These are phyloP conservation scores for Lobosporangium transversale DNA, from an alignment of 192 early-diverging fungal genomes.

Conservation along the genomic window DNA sequence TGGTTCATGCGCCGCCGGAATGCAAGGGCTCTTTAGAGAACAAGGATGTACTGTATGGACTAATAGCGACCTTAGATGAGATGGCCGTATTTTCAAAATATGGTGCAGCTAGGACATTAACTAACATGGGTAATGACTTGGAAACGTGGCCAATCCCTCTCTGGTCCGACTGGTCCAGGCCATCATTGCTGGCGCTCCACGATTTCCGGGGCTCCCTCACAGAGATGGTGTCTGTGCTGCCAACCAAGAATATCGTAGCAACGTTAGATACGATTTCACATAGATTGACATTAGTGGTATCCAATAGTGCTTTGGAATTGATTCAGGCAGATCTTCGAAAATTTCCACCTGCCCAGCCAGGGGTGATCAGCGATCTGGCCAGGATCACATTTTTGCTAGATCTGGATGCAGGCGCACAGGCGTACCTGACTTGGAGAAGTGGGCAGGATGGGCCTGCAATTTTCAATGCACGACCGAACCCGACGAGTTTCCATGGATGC, in stretches of 20 bases:
- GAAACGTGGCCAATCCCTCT: constrained; percentile 48
- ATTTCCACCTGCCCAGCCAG: constrained; percentile 32
- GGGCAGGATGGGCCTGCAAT: constrained; percentile 39
- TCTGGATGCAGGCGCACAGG: constrained; percentile 47
- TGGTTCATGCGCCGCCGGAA: constrained; percentile 43
- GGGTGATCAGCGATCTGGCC: constrained; percentile 17
- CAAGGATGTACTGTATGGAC: constrained; percentile 47
- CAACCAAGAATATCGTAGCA: constrained; percentile 47
- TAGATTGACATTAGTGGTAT: constrained; percentile 38
- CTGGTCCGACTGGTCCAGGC: constrained; percentile 50
- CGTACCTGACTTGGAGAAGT: constrained; percentile 39
- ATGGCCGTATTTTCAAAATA: constrained; percentile 42
- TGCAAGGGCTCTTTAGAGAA: constrained; percentile 31
- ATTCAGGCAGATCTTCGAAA: constrained; percentile 29
- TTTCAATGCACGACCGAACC: constrained; percentile 49
- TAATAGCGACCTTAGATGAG: constrained; percentile 42
- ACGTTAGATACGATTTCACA: constrained; percentile 37
- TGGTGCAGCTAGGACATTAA: constrained; percentile 38
- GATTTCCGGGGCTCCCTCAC: constrained; percentile 40
- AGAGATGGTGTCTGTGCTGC: constrained; percentile 13
- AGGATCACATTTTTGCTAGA: constrained; percentile 41
- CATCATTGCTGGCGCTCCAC: constrained; percentile 16
- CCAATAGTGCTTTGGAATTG: constrained; percentile 25
- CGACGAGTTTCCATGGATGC: constrained; percentile 43
- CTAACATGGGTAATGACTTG: constrained; percentile 50